A percentile compares a stretch with the other conserved stretches of the same genome.
Conservation (phyloP, 345 rosid genomes). For the Lumnitzera littorea region DNA sequence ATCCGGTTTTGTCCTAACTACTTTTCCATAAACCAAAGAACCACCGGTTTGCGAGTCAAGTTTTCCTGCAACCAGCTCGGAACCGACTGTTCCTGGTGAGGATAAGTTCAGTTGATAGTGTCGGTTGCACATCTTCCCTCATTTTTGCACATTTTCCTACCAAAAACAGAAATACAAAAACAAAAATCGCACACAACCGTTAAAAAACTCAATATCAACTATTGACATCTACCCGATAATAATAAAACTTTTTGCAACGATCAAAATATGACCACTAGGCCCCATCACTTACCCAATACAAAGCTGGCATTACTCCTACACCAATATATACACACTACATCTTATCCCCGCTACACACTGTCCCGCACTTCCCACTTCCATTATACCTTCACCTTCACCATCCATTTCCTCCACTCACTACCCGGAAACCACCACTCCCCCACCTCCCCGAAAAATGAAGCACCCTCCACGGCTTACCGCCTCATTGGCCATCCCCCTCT, state of each 20-base stretch:
- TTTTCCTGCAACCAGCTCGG: no score
- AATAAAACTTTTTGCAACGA: neutral
- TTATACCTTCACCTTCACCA: neutral
- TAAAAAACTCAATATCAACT: slow-evolving; percentile 14
- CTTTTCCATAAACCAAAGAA: no score
- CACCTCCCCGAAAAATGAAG: slow-evolving; percentile 16
- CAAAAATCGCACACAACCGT: neutral
- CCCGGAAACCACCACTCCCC: neutral
- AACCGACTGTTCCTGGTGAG: no score
- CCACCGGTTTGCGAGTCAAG: no score
- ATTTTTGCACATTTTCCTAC: no score
- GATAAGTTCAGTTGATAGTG: no score
- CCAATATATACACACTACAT: slow-evolving; percentile 30
- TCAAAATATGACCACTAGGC: slow-evolving; percentile 3
- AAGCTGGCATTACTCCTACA: slow-evolving; percentile 24
- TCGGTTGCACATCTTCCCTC: no score
- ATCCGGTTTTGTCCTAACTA: no score
- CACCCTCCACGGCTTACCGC: slow-evolving; percentile 11
- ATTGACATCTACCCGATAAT: no score
- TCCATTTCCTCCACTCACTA: neutral
- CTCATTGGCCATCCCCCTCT: slow-evolving; percentile 15
- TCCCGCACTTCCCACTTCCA: slow-evolving; percentile 7
- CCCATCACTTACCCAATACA: slow-evolving; percentile 13
- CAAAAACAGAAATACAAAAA: no score
- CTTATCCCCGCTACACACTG: slow-evolving; percentile 13